Evolutionary conservation across 2,329 filamentous ascomycete genomes (phyloP), one percentile per base, ranked within the genome.

Genomic region (Colletotrichum trifolii): DNA sequence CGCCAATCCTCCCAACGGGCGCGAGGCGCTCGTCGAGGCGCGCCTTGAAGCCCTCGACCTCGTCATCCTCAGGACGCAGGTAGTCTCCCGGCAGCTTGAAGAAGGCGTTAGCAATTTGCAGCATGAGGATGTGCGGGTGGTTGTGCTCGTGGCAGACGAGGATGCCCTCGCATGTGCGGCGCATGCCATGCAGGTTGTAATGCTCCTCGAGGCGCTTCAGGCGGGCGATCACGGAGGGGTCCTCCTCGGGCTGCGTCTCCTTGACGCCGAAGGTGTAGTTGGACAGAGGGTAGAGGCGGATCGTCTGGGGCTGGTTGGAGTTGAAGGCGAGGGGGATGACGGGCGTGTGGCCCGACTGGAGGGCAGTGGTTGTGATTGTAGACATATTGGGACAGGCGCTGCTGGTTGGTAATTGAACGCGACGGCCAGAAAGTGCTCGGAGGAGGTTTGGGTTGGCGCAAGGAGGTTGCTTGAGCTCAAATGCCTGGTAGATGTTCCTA

Each of bases 191-290:
- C 68, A 90, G 85, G 36, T 87, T 84, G 78, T 97, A 99, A 80
- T 99, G 94, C 76, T 98, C 94, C 77, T 98, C 94, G n/a, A 99
- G 86, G 8, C 96, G 90, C 82, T 95, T 94, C 69, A 99, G 84
- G 2, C 96, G 91, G 61, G 96, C 94, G 62, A 97, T 88, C 2
- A 99, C 96, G 0, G 94, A 97, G 0, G 95, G 94, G 74, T 99
- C 96, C 79, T 99, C 96, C 79, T 99, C 96, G 2, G 95, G 96
- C 77, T 99, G 96, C 25, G 92, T 96, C 83, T 98, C 96, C 81
- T 99, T 99, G 67, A 96, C 97, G 68, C 95, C 95, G 74, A 99
- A 98, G 33, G 96, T 98, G 84, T 99, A 99, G 85, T 98, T 99
- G 71, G 94, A 97, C 53, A 99, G 87, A 39, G 96, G 96, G 75